phyloP scores from a whole-genome alignment of 192 early-diverging fungal genomes.

The Mortierella hygrophila region DNA sequence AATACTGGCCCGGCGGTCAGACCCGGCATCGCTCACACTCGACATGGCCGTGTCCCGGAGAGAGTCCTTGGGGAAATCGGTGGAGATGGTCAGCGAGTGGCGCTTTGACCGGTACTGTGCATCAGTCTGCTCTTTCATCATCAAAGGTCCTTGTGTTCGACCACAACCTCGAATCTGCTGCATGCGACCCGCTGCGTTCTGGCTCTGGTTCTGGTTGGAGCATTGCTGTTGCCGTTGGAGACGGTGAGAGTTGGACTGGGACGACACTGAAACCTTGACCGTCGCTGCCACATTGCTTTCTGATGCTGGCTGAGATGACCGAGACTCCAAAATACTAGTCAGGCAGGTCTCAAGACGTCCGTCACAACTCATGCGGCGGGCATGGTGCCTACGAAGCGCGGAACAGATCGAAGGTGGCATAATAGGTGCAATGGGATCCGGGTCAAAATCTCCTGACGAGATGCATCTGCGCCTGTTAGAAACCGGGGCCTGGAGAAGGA shows the following conservation, averaged over 20 bases:
- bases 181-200: too few relatives aligned
- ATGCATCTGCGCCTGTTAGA: not conserved
- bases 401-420: not conserved
- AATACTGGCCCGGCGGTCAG: conserved; percentile 15
- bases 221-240: not conserved
- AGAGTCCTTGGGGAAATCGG: not conserved
- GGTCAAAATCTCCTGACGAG: not conserved
- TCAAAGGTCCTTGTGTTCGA: not conserved
- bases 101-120: not conserved
- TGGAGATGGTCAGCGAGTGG: conserved; percentile 8
- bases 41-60: conserved; percentile 19
- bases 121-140: not conserved
- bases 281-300: not conserved
- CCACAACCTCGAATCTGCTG: not conserved
- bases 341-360: conserved; percentile 15
- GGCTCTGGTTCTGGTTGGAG: not conserved
- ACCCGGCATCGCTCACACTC: conserved; percentile 15
- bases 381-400: not conserved
- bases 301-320: not conserved
- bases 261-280: not conserved
- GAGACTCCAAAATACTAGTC: not conserved
- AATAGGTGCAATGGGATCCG: not conserved
- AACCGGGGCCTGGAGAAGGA: not conserved
- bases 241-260: not conserved
- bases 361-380: conserved; percentile 13